phyloP scores from a whole-genome alignment of 2,329 filamentous ascomycete genomes.

The Cytospora mali region DNA sequence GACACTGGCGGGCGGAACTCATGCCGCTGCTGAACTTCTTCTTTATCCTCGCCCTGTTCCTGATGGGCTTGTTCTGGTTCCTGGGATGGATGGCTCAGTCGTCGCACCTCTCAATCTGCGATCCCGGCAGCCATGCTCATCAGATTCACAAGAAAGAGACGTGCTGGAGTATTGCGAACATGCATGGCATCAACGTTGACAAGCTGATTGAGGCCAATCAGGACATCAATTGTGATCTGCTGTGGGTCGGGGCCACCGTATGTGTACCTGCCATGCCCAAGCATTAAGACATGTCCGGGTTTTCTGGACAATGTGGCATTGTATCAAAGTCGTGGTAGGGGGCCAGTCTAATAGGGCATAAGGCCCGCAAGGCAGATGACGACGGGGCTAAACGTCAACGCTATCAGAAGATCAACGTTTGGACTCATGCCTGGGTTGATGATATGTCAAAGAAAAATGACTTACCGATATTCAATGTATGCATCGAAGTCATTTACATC shows the following conservation, averaged over 20 bases:
- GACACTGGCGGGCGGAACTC: conserved; percentile 55
- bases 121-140: conserved; percentile 40
- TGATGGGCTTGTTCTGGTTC: conserved; percentile 55
- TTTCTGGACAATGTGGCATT: background rate
- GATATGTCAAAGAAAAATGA: background rate
- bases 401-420: background rate
- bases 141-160: conserved; percentile 51
- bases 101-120: conserved; percentile 28
- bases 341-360: background rate
- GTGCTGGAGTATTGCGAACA: conserved; percentile 55
- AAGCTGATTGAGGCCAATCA: conserved; percentile 49
- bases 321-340: background rate
- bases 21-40: conserved; percentile 62
- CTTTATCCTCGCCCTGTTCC: conserved; percentile 53
- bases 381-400: no score
- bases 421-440: background rate
- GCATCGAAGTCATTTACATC: no score
- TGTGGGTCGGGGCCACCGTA: conserved; percentile 41
- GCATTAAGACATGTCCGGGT: background rate
- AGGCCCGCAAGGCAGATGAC: background rate
- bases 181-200: conserved; percentile 46
- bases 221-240: conserved; percentile 49
- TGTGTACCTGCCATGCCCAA: conserved; percentile 28
- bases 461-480: background rate
- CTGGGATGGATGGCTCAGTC: conserved; percentile 38